Conservation (phyloP, 2,329 filamentous ascomycete species). For the Scopulariopsis brevicaulis region DNA sequence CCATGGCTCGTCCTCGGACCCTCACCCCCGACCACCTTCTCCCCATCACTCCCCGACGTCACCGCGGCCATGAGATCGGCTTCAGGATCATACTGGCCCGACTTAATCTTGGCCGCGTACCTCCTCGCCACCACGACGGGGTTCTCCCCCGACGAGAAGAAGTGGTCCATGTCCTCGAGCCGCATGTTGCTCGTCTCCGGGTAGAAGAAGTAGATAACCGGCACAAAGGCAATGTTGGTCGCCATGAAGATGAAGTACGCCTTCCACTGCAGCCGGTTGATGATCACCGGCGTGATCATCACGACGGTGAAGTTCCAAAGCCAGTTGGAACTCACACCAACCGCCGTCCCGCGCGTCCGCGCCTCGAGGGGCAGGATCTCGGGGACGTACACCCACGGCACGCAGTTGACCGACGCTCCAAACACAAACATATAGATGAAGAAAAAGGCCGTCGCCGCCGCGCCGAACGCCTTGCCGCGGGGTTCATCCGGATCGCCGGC, state of each 20-base stretch:
- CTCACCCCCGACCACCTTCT: neutral
- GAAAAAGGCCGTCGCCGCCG: slow-evolving; percentile 51
- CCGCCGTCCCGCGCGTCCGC: slow-evolving; percentile 47
- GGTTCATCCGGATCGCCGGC: slow-evolving; percentile 24
- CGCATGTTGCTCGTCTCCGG: slow-evolving; percentile 38
- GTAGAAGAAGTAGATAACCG: slow-evolving; percentile 30
- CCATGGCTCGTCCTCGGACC: neutral
- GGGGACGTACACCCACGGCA: slow-evolving; percentile 53
- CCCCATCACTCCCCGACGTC: neutral
- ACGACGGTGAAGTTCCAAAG: slow-evolving; percentile 54
- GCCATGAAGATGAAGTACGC: slow-evolving; percentile 58
- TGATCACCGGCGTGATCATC: slow-evolving; percentile 49
- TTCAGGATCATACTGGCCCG: neutral
- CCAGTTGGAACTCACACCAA: slow-evolving; percentile 44
- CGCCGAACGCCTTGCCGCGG: slow-evolving; percentile 35
- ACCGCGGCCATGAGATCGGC: neutral
- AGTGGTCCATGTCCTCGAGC: slow-evolving; percentile 38
- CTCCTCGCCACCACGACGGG: neutral
- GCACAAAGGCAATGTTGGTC: slow-evolving; percentile 31
- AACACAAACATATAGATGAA: slow-evolving; percentile 53
- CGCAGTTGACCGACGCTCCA: slow-evolving; percentile 36
- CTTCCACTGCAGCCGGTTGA: slow-evolving; percentile 43
- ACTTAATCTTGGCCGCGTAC: neutral
- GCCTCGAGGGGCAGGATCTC: slow-evolving; percentile 59
- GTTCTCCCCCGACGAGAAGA: slow-evolving; percentile 20